Base-by-base conservation (phyloP, 495 filamentous ascomycete genomes). In the Aspergillus asperescens region DNA sequence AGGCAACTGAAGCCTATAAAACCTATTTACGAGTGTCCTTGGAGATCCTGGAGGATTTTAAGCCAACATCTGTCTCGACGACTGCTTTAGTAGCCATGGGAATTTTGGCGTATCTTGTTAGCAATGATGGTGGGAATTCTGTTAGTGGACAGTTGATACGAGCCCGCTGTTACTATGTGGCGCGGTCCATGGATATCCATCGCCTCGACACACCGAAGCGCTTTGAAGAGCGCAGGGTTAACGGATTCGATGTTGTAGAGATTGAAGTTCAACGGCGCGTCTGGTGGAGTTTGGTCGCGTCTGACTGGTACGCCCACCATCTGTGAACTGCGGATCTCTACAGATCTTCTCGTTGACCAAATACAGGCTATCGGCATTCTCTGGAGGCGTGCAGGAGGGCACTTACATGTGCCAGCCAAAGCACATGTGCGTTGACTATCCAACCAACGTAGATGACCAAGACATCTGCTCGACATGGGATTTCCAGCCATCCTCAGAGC, bases 281-380 rank as follows among this genome's bases (percentile, higher is more conserved):
- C 2, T 69, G 66, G 66, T 69, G 66, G 66, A 42, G 52, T n/a
- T 61, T 69, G 57, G 63, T 66, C 1, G 56, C 66, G 31, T 55
- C 63, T 16, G 66, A 69, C 45, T 66, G 66, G 66, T 69, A 56
- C n/a, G 4, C 25, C n/a, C 29, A 15, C 20, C 27, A 3, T 5
- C 5, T 29, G 27, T n/a, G n/a, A n/a, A n/a, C n/a, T n/a, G n/a
- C n/a, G n/a, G 3, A 8, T 12, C 32, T 35, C 10, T 15, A 5
- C 3, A 2, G 9, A n/a, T 38, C n/a, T 38, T 38, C 3, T 20
- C 31, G 38, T 56, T 56, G 7, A 62, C 32, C 16, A 23, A 7
- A 1, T 13, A 15, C 18, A 68, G 63, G 66, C 51, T 67, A n/a
- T 29, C 56, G 22, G 40, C 62, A 13, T 62, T 67, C 29, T 60